Evolutionary conservation across 2,329 filamentous ascomycete species (phyloP), one percentile per base, ranked within the genome.

Genomic region (Aspergillaceae sp.): DNA sequence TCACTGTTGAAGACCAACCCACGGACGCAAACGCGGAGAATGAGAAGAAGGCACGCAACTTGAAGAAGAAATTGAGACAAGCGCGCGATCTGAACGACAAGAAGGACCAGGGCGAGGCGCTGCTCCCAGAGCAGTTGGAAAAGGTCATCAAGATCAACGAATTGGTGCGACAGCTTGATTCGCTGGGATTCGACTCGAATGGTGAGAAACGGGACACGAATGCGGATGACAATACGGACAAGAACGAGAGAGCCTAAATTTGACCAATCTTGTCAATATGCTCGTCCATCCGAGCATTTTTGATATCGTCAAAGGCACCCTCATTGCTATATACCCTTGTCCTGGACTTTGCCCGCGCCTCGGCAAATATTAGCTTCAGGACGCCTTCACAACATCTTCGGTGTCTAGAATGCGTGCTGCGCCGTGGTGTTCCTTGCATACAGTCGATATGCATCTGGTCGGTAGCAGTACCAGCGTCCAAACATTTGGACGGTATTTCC

Each of bases 81-180:
- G 91, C 92, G 3, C 85, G 83, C 56, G 92, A 97, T 2, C 75
- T 98, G 45, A 85, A 88, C 63, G 84, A 83, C 59, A 96, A 95
- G 76, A 94, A 94, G 67, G 87, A 94, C 27, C 83, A 82, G 46
- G 92, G 92, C 19, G 85, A 87, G 62, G 76, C 80, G 4, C 70
- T 98, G 50, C 74, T 97, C 28, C 91, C 90, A 0, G 92, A 98
- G 71, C 92, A 98, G 71, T 84, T 97, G 53, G 89, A 91, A 57
- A 98, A 98, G 72, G 87, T 98, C 46, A 94, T 95, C 65, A 94
- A 92, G 69, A 95, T 98, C 64, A 88, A 87, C 52, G 92, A 98
- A 71, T 77, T 98, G 43, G 83, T 96, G 48, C 80, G 89, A 8
- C 90, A 97, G 64, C 71, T 98, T 46, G 87, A 94, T 58, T 77